phyloP scores from a whole-genome alignment of 1,139 yeast species.

The Scheffersomyces stambukii region DNA sequence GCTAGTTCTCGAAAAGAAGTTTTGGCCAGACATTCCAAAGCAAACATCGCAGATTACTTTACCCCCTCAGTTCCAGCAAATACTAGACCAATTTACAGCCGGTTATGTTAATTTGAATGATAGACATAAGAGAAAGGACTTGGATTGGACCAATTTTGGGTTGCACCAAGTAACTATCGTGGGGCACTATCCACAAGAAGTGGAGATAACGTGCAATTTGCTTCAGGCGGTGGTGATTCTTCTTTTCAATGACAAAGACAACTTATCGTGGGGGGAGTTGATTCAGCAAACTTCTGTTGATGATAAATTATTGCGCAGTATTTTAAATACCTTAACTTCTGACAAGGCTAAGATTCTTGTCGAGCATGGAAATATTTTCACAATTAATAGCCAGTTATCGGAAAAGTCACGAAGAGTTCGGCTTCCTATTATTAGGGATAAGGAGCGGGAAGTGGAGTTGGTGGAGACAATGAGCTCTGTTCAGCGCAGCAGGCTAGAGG shows the following conservation, averaged over 20 bases:
- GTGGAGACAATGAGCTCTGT: slow-evolving; percentile 5
- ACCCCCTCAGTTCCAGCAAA: slow-evolving; percentile 12
- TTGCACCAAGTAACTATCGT: slow-evolving; percentile 32
- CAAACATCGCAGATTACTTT: slow-evolving; percentile 16
- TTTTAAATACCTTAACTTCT: slow-evolving; percentile 25
- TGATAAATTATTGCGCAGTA: slow-evolving; percentile 19
- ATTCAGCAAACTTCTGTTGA: slow-evolving; percentile 22
- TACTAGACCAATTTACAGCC: slow-evolving; percentile 14
- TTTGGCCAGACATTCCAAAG: slow-evolving; percentile 43
- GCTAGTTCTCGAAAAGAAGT: slow-evolving; percentile 28
- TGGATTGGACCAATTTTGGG: slow-evolving; percentile 29
- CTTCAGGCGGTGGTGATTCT: slow-evolving; percentile 35
- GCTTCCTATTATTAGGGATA: slow-evolving; percentile 24
- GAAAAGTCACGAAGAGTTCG: slow-evolving; percentile 27
- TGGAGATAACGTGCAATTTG: slow-evolving; percentile 33
- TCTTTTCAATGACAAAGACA: slow-evolving; percentile 23
- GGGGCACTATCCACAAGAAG: slow-evolving; percentile 28
- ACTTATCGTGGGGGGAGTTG: slow-evolving; percentile 17
- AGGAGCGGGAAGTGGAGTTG: slow-evolving; percentile 5
- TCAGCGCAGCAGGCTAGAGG: slow-evolving; percentile 23
- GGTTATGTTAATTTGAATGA: slow-evolving; percentile 15
- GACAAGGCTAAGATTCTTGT: slow-evolving; percentile 27
- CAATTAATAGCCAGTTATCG: slow-evolving; percentile 22
- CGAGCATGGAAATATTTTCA: slow-evolving; percentile 11
- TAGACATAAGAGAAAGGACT: slow-evolving; percentile 15